Percentiles rank a stretch among this genome's conserved stretches.
phyloP scores from a whole-genome alignment of 805 yeast species.

The Metschnikowia koreensis region DNA sequence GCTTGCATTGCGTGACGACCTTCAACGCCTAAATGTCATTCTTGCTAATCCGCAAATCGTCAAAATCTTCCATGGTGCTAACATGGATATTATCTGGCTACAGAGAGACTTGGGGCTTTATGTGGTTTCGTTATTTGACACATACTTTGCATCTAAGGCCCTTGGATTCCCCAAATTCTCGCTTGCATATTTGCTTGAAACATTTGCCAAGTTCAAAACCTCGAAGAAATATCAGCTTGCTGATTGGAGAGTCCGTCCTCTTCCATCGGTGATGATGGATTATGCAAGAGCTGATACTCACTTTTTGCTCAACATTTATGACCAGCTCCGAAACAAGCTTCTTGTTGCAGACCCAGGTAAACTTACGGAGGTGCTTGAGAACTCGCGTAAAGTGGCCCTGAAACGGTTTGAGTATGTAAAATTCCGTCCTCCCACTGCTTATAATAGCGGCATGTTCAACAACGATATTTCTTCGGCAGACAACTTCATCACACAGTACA shows the following conservation, averaged over 20 bases:
- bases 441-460: constrained; percentile 46
- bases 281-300: constrained; percentile 97
- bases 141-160: constrained; percentile 81
- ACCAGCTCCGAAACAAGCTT: constrained; percentile 64
- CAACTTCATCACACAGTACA: constrained; percentile 59
- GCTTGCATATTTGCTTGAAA: constrained; percentile 78
- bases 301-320: constrained; percentile 77
- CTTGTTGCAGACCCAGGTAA: constrained; percentile 42
- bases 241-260: constrained; percentile 93
- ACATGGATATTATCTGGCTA: constrained; percentile 95
- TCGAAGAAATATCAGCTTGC: constrained; percentile 94
- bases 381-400: constrained; percentile 75
- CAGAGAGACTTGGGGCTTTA: constrained; percentile 94
- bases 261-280: constrained; percentile 67
- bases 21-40: constrained; percentile 63
- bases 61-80: constrained; percentile 94
- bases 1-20: constrained; percentile 68
- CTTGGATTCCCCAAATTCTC: constrained; percentile 82
- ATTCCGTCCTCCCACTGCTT: constrained; percentile 39
- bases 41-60: constrained; percentile 79
- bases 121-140: constrained; percentile 86
- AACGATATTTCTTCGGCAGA: constrained; percentile 43
- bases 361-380: constrained; percentile 59
- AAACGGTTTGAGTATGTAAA: constrained; percentile 79
- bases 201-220: constrained; percentile 77